Evolutionary conservation across 352 stramenopile genomes (phyloP).

Genomic region (Globisporangium echinulatum): DNA sequence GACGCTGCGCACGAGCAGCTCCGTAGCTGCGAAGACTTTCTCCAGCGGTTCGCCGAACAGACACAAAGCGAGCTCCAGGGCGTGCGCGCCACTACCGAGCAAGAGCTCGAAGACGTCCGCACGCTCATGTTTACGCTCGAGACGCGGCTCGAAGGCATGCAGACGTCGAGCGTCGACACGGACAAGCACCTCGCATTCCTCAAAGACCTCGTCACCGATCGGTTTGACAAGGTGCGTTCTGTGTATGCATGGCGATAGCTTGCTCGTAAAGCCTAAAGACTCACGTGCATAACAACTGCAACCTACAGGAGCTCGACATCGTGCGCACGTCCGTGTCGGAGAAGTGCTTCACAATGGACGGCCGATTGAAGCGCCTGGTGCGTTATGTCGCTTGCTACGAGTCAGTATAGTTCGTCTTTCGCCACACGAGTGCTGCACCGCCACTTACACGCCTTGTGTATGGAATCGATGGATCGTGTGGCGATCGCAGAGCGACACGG

Average conservation of each 20-base stretch:
- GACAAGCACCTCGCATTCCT: conserved; percentile 37
- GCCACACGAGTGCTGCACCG: background rate
- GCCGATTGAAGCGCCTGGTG: conserved; percentile 37
- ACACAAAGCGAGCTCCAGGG: conserved; percentile 20
- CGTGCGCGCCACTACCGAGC: conserved; percentile 16
- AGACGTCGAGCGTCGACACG: conserved; percentile 21
- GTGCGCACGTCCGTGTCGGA: conserved; percentile 50
- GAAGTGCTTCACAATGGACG: conserved; percentile 43
- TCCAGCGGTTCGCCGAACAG: conserved; percentile 28
- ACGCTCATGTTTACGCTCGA: conserved; percentile 39
- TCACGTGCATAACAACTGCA: too few species aligned
- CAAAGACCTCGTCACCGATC: conserved; percentile 29
- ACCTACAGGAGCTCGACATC: conserved; percentile 40
- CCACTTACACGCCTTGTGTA: background rate
- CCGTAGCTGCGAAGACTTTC: conserved; percentile 30
- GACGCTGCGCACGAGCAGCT: conserved; percentile 32
- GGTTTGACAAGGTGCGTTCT: conserved; percentile 34
- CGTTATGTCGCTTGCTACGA: background rate
- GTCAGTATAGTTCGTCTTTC: background rate
- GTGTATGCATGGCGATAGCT: too few species aligned
- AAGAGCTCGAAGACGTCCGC: conserved; percentile 46
- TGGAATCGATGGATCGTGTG: background rate
- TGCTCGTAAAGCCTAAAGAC: too few species aligned
- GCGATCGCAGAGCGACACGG: conserved; percentile 16
- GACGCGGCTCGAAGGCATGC: conserved; percentile 34